phyloP scores from a whole-genome alignment of 2,329 filamentous ascomycete genomes.

The Daldinia sp. region DNA sequence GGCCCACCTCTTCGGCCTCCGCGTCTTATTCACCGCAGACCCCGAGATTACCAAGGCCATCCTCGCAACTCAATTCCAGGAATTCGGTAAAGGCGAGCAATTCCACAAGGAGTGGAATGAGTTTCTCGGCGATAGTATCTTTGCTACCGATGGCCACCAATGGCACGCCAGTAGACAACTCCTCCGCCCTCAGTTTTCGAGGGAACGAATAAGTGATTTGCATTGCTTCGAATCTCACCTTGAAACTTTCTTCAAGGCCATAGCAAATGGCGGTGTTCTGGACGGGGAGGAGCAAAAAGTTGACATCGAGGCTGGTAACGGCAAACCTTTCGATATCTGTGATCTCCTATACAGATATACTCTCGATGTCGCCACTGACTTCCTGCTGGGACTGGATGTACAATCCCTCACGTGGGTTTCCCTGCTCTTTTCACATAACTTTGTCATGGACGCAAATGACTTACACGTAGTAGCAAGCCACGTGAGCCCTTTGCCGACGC shows the following conservation, averaged over 20 bases:
- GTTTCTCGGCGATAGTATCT: slow-evolving; percentile 80
- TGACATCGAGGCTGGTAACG: slow-evolving; percentile 67
- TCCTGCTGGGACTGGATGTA: slow-evolving; percentile 81
- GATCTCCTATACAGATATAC: slow-evolving; percentile 87
- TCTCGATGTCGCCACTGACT: slow-evolving; percentile 86
- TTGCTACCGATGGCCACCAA: slow-evolving; percentile 77
- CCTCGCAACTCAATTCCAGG: slow-evolving; percentile 83
- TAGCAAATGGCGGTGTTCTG: slow-evolving; percentile 66
- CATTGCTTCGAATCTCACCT: slow-evolving; percentile 83
- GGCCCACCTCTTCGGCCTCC: slow-evolving; percentile 59
- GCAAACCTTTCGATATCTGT: slow-evolving; percentile 72
- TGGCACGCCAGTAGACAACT: slow-evolving; percentile 87
- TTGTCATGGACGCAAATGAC: not conserved
- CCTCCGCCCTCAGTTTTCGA: slow-evolving; percentile 86
- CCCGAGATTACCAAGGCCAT: slow-evolving; percentile 90
- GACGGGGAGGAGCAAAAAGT: slow-evolving; percentile 70
- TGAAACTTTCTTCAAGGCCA: slow-evolving; percentile 73
- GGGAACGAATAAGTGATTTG: slow-evolving; percentile 83
- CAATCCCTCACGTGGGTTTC: slow-evolving; percentile 61
- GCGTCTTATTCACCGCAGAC: slow-evolving; percentile 80
- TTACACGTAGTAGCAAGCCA: slow-evolving; percentile 54
- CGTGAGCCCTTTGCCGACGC: slow-evolving; percentile 78
- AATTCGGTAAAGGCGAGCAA: slow-evolving; percentile 81
- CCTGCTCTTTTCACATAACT: not conserved
- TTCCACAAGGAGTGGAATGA: slow-evolving; percentile 80